Base-by-base conservation (phyloP, 805 yeast species). In the Candida broadrunensis region DNA sequence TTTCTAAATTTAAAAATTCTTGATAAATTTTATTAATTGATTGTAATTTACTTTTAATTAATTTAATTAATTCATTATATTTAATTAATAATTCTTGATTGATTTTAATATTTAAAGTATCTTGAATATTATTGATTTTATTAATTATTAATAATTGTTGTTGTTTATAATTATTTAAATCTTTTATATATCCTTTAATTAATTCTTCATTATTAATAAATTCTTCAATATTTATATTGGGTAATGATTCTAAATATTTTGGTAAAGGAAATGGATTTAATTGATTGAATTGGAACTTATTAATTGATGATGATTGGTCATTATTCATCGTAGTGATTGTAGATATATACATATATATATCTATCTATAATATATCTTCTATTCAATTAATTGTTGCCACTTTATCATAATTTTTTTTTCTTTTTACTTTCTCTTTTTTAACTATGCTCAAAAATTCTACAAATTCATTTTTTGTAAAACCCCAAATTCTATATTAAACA, bases 1-100 rank as follows among this genome's bases (percentile, higher is more conserved):
- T 59, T 43, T 70, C 73, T 33, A 65, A 48, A 39, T 54, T 53
- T 17, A 55, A 43, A 47, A 66, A 70, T 44, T 68, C 66, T 21
- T 51, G 54, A 45, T 63, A 63, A 4, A 57, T 44, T 12, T 39
- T 37, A 16, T 55, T 54, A n/a, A 67, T 47, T 14, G 50, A 43
- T 11, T 42, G 42, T 5, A 62, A 46, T 38, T 60, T 62, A 23
- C 44, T 49, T 20, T 46, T 45, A 16, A 70, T 68, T 17, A 38
- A 46, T 2, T 34, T 38, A 6, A 59, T 39, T 15, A 56, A 39
- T 11, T 42, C 35, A 11, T 46, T 42, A 46, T 65, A 65, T 9
- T 60, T 36, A 13, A 35, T 44, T 12, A 56, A 42, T 4, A 58
- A 35, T 14, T 40, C 21, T 13, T 37, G 24, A 21, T 17, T 12